Base-by-base conservation (phyloP, 805 yeast genomes). In the Wickerhamiella azyma region DNA sequence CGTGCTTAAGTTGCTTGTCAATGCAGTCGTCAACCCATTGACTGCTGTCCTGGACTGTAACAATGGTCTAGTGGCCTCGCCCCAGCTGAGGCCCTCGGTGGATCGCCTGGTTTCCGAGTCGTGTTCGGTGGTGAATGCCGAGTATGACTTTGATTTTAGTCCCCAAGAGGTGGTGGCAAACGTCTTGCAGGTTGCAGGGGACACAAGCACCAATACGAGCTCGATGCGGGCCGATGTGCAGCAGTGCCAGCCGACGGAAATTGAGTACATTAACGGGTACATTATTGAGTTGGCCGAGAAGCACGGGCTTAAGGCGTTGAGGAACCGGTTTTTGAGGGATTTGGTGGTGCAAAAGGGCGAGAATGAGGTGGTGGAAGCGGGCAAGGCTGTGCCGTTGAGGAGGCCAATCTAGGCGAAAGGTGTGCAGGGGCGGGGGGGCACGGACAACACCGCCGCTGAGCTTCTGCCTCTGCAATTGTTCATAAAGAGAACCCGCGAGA, bases 201-300 rank as follows among this genome's bases (percentile, higher is more conserved):
- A 59, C 9, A 75, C 88, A 3, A 70, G 72, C 0, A 59, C 69
- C 36, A 89, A 86, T 57, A 69, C 75, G 39, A 71, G 82, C 8
- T 76, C 84, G 13, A 81, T 81, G 88, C 66, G 82, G 41, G 76
- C 75, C 48, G 97, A 89, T 55, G 64, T 76, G 14, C 55, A 67
- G 39, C 59, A 63, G 51, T 61, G 67, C 59, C 48, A 71, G 74
- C 70, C 68, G 13, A 83, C 92, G 0, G 98, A 89, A 58, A 74
- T 89, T 17, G 82, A 79, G 50, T 81, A 74, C 59, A 79, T 89
- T 49, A 92, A 88, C 59, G 96, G 96, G 1, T 85, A 77, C 56
- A 69, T 88, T 10, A 79, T 73, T 1, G 59, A 56, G 6, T 62
- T 77, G 44, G 94, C 84, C 1, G 53, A 61, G 26, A 63, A 66